These are phyloP conservation scores for Pilasporangium apinafurcum DNA, from an alignment of 352 stramenopile species.

Conservation along the genomic window DNA sequence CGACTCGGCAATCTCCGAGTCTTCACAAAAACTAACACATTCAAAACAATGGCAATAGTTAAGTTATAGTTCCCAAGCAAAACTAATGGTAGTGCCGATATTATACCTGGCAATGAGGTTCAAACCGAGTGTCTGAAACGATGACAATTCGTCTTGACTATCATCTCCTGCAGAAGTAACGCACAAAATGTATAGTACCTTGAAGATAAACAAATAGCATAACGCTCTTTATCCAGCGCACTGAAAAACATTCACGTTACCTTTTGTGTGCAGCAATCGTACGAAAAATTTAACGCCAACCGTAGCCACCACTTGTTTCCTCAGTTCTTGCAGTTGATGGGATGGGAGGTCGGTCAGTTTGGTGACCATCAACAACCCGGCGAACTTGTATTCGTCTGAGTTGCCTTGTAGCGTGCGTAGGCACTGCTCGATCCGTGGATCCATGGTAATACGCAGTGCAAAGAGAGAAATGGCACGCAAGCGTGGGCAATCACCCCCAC, in stretches of 20 bases:
- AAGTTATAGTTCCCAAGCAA: not conserved
- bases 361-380: conserved; percentile 81
- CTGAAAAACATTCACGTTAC: conserved; percentile 17
- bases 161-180: conserved; percentile 25
- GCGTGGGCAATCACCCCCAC: no score
- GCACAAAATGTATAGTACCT: not conserved
- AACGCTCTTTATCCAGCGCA: no score
- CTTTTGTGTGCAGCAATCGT: conserved; percentile 70
- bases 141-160: conserved; percentile 41
- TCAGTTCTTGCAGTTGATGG: conserved; percentile 40
- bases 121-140: conserved; percentile 70
- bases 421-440: conserved; percentile 46
- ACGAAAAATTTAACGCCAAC: conserved; percentile 71
- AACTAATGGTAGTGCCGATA: not conserved
- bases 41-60: not conserved
- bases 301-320: conserved; percentile 48
- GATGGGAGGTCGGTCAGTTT: conserved; percentile 51
- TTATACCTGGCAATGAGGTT: conserved; percentile 74
- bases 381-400: conserved; percentile 85
- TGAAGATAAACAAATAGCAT: not conserved
- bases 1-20: conserved; percentile 29
- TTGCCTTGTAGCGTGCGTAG: conserved; percentile 61
- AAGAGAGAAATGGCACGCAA: no score
- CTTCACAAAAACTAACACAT: conserved; percentile 50
- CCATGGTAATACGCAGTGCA: no score